Evolutionary conservation across 345 rosid genomes (phyloP), one percentile per base, ranked within the genome.

Genomic region (Eucalyptus sideroxylon): DNA sequence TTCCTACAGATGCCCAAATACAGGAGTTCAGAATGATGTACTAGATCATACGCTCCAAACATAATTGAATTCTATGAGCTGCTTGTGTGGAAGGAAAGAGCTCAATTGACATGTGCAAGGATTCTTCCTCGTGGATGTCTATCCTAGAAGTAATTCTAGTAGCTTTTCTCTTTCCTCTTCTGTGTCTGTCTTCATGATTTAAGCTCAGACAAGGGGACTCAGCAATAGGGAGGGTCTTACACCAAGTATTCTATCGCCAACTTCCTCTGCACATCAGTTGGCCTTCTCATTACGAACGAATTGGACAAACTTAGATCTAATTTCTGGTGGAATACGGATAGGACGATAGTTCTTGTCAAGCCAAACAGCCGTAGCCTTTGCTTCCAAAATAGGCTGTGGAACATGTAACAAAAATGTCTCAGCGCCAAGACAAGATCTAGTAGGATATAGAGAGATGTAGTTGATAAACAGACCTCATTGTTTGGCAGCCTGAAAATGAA

Each of bases 331-430:
- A 49, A 98, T 93, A 49, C 99, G 97, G 88, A 94, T 94, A 55
- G 95, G 98, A 67, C 93, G 96, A 87, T 96, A 95, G 83, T 94
- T 95, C 90, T 93, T 95, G 93, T 96, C 97, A 21, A 98, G 97
- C 98, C 98, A 96, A 82, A 95, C 97, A 62, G 92, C 98, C 1
- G 92, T 92, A 82, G 93, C 98, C 94, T 95, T 95, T 34, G 99
- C 99, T 91, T 96, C 96, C 93, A 97, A 89, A 83, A 96, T 90
- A 67, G 95, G 95, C 97, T 96, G 95, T 86, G 87, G 21, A 88
- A 81, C 10, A 87, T 14, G 85, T 81, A 60, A 50, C 45, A 17
- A 92, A 87, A 23, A 83, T 86, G 55, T 34, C n/a, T 5, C 80
- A 55, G 60, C 11, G 26, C 59, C 87, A 40, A 82, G 47, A 80